Base-by-base conservation (phyloP, 345 rosid genomes). In the Arabis alpina region DNA sequence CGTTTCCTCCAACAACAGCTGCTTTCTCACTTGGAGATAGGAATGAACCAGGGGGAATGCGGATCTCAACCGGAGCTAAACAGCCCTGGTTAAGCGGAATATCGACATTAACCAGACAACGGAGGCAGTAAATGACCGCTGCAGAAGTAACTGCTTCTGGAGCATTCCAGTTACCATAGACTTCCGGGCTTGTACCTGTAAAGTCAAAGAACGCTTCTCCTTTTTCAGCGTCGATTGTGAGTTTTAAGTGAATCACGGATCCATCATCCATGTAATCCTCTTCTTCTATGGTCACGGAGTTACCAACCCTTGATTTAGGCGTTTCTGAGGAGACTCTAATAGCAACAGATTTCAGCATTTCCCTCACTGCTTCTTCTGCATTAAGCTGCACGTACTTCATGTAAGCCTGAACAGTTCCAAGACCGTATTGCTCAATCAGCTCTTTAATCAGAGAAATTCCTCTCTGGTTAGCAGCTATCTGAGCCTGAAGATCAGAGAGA, bases 251-350 rank as follows among this genome's bases (percentile, higher is more conserved):
- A 79, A 91, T 88, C 28, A 76, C 58, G 0, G 96, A 94, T 19
- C 99, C 99, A 24, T 94, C 99, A 67, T 94, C 97, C 99, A 94
- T 91, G 82, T 76, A 85, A 72, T 89, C 99, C 57, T 91, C 96
- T 64, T 91, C 97, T 77, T 86, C 90, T 15, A 91, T 79, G 14
- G 82, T 83, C 37, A 87, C 80, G 4, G 24, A 73, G 39, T 79
- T 61, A 4, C 71, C 61, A 62, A 69, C 77, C 39, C 68, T 79
- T 27, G 68, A 24, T 37, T 47, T 63, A 3, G 77, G 74, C 2
- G 76, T 74, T 62, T 81, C 74, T 1, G 82, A 77, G 12, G 84
- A 83, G 43, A 88, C 81, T 79, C 67, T 80, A 16, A 78, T 58
- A 27, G 93, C 97, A 63, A 88, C 96, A 13, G 96, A 84, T 78